Conservation (phyloP, 2,329 filamentous ascomycete genomes). For the Fusarium sp. region DNA sequence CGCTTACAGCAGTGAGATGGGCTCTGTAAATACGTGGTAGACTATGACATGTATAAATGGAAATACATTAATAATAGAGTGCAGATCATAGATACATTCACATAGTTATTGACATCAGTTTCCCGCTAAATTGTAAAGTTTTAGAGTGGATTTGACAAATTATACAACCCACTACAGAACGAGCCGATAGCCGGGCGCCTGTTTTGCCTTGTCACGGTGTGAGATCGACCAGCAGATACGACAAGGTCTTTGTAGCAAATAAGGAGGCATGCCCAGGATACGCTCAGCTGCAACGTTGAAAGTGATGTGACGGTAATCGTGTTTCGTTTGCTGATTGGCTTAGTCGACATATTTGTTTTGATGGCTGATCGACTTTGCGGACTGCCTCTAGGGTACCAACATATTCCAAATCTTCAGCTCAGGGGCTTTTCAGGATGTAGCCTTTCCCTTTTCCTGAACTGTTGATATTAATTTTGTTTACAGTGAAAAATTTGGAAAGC, state of each 20-base stretch:
- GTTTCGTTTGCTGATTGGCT: slow-evolving; percentile 26
- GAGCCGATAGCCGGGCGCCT: slow-evolving; percentile 34
- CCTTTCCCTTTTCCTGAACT: not conserved
- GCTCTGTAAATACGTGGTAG: too few species aligned
- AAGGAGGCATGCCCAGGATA: slow-evolving; percentile 27
- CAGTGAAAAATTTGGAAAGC: not conserved
- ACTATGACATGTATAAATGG: too few species aligned
- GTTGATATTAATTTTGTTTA: not conserved
- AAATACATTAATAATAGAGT: too few species aligned
- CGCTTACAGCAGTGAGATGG: slow-evolving; percentile 45
- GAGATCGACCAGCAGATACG: slow-evolving; percentile 28
- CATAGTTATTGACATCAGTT: too few species aligned
- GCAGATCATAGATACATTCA: too few species aligned
- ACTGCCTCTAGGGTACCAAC: not conserved
- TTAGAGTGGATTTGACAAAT: not conserved
- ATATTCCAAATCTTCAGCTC: slow-evolving; percentile 7
- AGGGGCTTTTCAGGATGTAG: slow-evolving; percentile 7
- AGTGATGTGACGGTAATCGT: slow-evolving; percentile 29
- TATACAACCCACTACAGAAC: not conserved
- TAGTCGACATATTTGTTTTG: slow-evolving; percentile 1
- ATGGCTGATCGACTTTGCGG: slow-evolving; percentile 12
- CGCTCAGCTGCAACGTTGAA: slow-evolving; percentile 29
- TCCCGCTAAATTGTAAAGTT: not conserved
- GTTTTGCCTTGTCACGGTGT: slow-evolving; percentile 25
- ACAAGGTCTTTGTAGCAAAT: slow-evolving; percentile 39